Evolutionary conservation across 2,329 filamentous ascomycete species (phyloP).

Genomic region (Aaosphaeria pasadenensis): DNA sequence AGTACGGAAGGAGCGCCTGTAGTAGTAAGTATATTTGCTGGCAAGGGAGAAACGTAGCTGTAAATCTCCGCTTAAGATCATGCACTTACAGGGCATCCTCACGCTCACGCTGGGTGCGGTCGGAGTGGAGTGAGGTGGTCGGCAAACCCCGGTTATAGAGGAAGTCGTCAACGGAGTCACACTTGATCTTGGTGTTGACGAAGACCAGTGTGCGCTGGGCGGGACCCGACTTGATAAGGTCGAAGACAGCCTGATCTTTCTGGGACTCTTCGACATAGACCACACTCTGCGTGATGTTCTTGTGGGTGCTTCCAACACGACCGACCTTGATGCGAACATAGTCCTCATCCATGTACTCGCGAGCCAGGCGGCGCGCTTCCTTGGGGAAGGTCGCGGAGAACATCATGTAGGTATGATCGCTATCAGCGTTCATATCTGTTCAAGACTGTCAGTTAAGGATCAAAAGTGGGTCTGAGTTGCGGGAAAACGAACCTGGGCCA

Average conservation of each 20-base stretch:
- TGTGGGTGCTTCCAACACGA: slow-evolving; percentile 76
- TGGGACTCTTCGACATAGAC: slow-evolving; percentile 61
- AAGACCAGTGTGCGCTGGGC: slow-evolving; percentile 85
- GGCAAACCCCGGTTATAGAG: slow-evolving; percentile 78
- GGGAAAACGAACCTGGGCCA: slow-evolving; percentile 67
- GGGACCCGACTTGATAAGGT: slow-evolving; percentile 67
- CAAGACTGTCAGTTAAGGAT: slow-evolving; percentile 7
- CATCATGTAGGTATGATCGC: slow-evolving; percentile 69
- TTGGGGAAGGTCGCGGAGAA: slow-evolving; percentile 96
- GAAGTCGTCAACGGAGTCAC: slow-evolving; percentile 84
- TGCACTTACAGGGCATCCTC: slow-evolving; percentile 75
- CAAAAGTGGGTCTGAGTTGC: neutral
- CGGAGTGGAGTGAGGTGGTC: slow-evolving; percentile 81
- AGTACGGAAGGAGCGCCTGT: slow-evolving; percentile 69
- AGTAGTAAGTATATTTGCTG: slow-evolving; percentile 3
- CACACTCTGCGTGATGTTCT: slow-evolving; percentile 77
- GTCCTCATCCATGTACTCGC: slow-evolving; percentile 68
- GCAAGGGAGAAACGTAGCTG: neutral
- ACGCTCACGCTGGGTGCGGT: slow-evolving; percentile 84
- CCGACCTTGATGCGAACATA: slow-evolving; percentile 83
- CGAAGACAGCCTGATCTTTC: slow-evolving; percentile 70
- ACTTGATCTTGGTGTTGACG: slow-evolving; percentile 74
- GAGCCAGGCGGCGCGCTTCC: slow-evolving; percentile 70
- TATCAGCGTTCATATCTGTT: slow-evolving; percentile 70
- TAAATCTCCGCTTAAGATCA: neutral